Evolutionary conservation across 768 basidiomycete species (phyloP), one percentile per base, ranked within the genome.

Genomic region (Antrodiella citrinella): DNA sequence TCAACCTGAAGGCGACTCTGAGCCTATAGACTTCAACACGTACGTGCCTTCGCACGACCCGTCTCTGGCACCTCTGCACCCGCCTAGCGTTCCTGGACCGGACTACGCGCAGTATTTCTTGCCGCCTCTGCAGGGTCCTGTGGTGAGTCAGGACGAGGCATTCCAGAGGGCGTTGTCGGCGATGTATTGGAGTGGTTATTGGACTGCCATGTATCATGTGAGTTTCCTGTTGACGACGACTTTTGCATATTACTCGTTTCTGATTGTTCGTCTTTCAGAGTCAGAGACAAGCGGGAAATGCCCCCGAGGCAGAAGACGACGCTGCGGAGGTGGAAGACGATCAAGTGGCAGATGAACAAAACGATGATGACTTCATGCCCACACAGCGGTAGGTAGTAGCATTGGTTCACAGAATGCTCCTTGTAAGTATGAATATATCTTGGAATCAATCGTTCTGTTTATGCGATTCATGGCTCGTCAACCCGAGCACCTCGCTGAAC

Each of bases 171-270:
- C 87, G 3, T 56, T 89, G 59, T 76, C 73, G 24, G 86, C 89
- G 15, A 89, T 85, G 81, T 91, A 91, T 63, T 91, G 89, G 88
- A 72, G 75, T 20, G 89, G 88, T 18, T 91, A 91, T 63, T 91
- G 88, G 87, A 88, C 86, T 2, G 87, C 87, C 1, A 75, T 89
- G 44, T 91, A 90, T 60, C 83, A 91, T 62, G 88, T 86, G 57
- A 45, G 80, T 71, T 35, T 15, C 15, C 7, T 35, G 30, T 35
- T n/a, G n/a, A n/a, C n/a, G n/a, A n/a, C n/a, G n/a, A n/a, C n/a
- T n/a, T n/a, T n/a, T n/a, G n/a, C n/a, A n/a, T n/a, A n/a, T n/a
- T n/a, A n/a, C n/a, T n/a, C n/a, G n/a, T n/a, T n/a, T n/a, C n/a
- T n/a, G n/a, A n/a, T n/a, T n/a, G n/a, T n/a, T n/a, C n/a, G n/a